Evolutionary conservation across 2,329 filamentous ascomycete genomes (phyloP).

Genomic region (Fusarium haematococcum): DNA sequence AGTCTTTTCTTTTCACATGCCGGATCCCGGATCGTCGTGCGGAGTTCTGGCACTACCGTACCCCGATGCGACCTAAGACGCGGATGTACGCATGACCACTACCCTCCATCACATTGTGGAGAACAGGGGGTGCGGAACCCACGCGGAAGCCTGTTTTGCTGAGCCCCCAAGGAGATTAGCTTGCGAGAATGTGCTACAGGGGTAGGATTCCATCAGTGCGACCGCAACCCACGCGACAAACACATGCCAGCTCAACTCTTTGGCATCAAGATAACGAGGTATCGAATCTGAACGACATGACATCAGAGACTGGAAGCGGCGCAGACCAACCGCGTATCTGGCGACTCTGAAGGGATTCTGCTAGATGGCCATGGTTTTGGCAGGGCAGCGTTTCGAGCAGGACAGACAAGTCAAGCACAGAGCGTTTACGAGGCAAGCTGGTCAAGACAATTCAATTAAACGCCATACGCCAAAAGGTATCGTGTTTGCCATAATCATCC

Average conservation of each 20-base stretch:
- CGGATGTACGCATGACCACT: conserved; percentile 26
- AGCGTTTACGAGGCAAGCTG: neutral
- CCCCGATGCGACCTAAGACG: neutral
- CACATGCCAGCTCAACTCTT: neutral
- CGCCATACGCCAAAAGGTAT: neutral
- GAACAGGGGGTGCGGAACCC: neutral
- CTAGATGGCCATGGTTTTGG: neutral
- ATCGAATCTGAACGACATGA: neutral
- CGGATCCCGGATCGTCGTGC: conserved; percentile 26
- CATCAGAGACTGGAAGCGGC: neutral
- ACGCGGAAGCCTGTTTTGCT: neutral
- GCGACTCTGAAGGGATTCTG: neutral
- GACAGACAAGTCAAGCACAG: neutral
- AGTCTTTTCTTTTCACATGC: neutral
- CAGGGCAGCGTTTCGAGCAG: neutral
- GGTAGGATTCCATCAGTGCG: neutral
- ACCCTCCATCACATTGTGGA: conserved; percentile 6
- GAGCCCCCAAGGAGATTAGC: neutral
- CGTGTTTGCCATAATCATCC: neutral
- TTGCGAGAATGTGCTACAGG: neutral
- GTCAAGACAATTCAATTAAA: neutral
- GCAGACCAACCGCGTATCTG: neutral
- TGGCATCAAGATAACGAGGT: neutral
- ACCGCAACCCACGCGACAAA: neutral
- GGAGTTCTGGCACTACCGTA: conserved; percentile 12